Percentiles rank a stretch among this genome's conserved stretches.
Conservation (phyloP, 2,329 filamentous ascomycete species). For the Fusarium devonianum region DNA sequence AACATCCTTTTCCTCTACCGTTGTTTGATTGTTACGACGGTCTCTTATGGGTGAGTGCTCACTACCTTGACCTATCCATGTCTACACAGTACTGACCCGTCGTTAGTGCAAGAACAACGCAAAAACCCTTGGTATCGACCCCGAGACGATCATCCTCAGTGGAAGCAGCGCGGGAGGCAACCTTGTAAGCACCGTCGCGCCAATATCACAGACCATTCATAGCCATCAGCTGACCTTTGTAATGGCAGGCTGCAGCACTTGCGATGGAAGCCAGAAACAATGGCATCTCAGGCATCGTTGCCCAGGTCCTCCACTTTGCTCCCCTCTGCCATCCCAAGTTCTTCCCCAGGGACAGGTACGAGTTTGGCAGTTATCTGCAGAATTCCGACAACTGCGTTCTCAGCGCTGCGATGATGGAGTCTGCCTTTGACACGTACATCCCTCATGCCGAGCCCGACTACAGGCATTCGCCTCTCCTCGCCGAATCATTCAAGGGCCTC, state of each 20-base stretch:
- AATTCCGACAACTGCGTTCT: slow-evolving; percentile 26
- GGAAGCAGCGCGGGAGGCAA: slow-evolving; percentile 36
- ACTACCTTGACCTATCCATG: fast-evolving
- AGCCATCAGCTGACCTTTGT: not conserved
- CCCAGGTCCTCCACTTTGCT: slow-evolving; percentile 35
- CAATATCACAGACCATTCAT: not conserved
- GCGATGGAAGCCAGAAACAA: slow-evolving; percentile 13
- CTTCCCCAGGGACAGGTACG: slow-evolving; percentile 33
- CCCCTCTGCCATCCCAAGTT: slow-evolving; percentile 35
- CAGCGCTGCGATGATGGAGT: slow-evolving; percentile 13
- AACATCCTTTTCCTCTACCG: slow-evolving; percentile 32
- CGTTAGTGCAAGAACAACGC: slow-evolving; percentile 34
- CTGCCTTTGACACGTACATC: slow-evolving; percentile 13
- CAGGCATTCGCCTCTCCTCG: slow-evolving; percentile 35
- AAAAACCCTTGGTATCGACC: slow-evolving; percentile 18
- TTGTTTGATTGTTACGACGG: slow-evolving; percentile 36
- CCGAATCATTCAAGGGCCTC: slow-evolving; percentile 16
- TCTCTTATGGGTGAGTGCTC: slow-evolving; percentile 29
- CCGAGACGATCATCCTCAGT: slow-evolving; percentile 30
- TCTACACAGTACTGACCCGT: not conserved
- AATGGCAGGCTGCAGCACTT: slow-evolving; percentile 29
- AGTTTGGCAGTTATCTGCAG: slow-evolving; percentile 36
- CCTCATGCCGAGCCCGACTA: slow-evolving; percentile 18
- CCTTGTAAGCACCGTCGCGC: slow-evolving; percentile 8
- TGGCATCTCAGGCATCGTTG: slow-evolving; percentile 28